Evolutionary conservation across 176 grass and related monocot genomes (phyloP), one percentile per base, ranked within the genome.

Genomic region (Eremochloa ophiuroides): DNA sequence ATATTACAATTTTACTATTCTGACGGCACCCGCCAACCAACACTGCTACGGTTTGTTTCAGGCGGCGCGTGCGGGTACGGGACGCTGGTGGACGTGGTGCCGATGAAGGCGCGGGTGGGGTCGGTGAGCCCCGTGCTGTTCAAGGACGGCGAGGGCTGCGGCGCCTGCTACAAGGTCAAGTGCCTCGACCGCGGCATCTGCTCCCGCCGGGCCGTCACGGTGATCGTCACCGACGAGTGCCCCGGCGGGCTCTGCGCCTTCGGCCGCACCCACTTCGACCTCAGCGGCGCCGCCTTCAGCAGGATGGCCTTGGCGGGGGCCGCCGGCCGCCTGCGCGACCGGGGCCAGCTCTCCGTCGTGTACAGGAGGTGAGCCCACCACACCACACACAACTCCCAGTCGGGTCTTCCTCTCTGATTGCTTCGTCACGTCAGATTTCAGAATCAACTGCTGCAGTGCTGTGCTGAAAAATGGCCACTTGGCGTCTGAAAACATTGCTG

Each of bases 91-190:
- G 96, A 99, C 75, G 93, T 95, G 79, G 83, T 90, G 79, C 96
- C 96, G 73, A 71, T 91, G 86, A 91, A 89, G 81, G 88, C 96
- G 31, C 80, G 96, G 53, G 96, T 99, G 29, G 96, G 96, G 39
- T 94, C 96, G 71, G 96, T 95, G 79, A 99, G 91, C 82, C 96
- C 93, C 30, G 73, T 90, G 77, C 93, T 99, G 86, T 99, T 99
- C 85, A 99, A 99, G 77, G 82, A 23, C 42, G 96, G 96, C 31
- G 93, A 99, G 75, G 96, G 96, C 43, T 99, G 93, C 85, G 93
- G 96, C 83, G 96, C 93, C 44, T 99, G 96, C 87, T 99, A 95
- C 88, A 99, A 99, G 87, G 96, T 99, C 5, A 82, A 80, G 84
- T 99, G 96, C 89, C 75, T 99, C 35, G 96, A 99, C 87, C 79